Conservation (phyloP, 176 grass and related monocot species). For the Zea luxurians region DNA sequence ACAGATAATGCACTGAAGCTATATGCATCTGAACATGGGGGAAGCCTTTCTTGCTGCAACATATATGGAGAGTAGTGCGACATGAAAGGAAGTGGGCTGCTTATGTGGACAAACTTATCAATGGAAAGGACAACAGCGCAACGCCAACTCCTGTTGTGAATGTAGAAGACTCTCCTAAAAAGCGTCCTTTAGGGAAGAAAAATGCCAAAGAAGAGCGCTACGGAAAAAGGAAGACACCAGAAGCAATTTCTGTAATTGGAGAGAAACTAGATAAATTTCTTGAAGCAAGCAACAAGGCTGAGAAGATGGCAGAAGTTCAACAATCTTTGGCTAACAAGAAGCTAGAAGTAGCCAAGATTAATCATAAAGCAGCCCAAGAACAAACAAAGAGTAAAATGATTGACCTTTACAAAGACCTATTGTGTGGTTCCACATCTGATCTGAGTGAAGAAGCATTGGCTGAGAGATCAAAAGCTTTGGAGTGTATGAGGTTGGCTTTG, state of each 20-base stretch:
- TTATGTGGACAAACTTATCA: neutral
- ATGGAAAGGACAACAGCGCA: neutral
- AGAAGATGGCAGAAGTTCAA: neutral
- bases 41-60: neutral
- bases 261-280: neutral
- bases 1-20: too few species aligned
- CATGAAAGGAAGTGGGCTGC: too few species aligned
- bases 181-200: neutral
- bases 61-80: neutral
- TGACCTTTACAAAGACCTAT: neutral
- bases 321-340: neutral
- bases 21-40: too few species aligned
- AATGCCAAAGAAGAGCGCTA: neutral
- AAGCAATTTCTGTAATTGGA: neutral
- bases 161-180: neutral
- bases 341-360: too few species aligned
- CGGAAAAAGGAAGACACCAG: neutral
- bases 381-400: constrained; percentile 4
- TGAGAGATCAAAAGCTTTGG: neutral
- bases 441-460: neutral
- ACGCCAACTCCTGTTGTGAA: neutral
- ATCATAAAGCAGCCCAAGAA: too few species aligned
- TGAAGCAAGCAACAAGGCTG: neutral
- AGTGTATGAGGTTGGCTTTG: neutral
- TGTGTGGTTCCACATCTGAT: neutral